Evolutionary conservation across 768 basidiomycete genomes (phyloP).

Genomic region (Tricholoma terreum): DNA sequence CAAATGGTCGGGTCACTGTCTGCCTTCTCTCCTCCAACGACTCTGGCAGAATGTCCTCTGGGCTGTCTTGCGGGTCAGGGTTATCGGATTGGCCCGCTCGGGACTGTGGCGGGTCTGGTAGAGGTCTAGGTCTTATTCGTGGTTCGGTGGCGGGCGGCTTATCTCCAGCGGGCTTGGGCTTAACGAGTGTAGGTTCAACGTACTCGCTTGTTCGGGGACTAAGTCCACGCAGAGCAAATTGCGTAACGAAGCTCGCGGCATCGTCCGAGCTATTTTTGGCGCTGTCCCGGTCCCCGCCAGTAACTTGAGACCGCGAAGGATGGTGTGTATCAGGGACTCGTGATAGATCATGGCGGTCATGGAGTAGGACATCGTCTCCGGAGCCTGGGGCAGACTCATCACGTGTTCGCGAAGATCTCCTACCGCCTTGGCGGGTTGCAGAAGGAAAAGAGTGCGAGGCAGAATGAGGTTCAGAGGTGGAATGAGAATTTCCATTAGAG

Average conservation of each 20-base stretch:
- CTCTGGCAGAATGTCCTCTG: background rate
- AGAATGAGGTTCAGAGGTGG: conserved; percentile 18
- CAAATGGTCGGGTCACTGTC: background rate
- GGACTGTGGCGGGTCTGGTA: background rate
- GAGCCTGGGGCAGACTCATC: conserved; percentile 8
- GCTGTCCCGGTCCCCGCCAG: conserved; percentile 18
- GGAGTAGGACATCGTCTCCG: conserved; percentile 1
- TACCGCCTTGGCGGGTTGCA: conserved; percentile 15
- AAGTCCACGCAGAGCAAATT: conserved; percentile 18
- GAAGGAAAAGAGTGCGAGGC: conserved; percentile 20
- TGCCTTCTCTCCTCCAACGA: background rate
- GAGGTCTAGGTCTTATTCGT: background rate
- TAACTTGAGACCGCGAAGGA: conserved; percentile 5
- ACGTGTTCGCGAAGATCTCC: conserved; percentile 18
- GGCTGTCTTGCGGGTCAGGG: background rate
- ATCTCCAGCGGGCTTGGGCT: background rate
- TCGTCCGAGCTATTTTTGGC: conserved; percentile 19
- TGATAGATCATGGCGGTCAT: background rate
- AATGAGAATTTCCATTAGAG: conserved; percentile 18
- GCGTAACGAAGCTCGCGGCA: conserved; percentile 18
- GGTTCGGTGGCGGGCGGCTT: no score
- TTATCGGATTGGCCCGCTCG: background rate
- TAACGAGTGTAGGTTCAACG: background rate
- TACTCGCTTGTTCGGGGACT: conserved; percentile 20
- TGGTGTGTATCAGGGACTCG: background rate